phyloP scores from a whole-genome alignment of 495 filamentous ascomycete genomes.

The Glarea lozoyensis region DNA sequence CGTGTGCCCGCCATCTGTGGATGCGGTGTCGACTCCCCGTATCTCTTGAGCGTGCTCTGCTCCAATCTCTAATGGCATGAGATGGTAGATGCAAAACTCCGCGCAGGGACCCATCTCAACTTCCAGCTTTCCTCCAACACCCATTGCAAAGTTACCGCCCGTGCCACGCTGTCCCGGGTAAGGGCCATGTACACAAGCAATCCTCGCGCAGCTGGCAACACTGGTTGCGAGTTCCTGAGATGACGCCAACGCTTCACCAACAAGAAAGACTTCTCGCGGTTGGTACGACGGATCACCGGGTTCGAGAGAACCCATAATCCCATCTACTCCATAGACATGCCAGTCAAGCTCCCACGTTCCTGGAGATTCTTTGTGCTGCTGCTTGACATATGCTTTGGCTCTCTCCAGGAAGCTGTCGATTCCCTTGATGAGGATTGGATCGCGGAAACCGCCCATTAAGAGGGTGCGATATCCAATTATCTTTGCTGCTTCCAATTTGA shows the following conservation, averaged over 20 bases:
- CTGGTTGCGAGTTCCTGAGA: slow-evolving; percentile 32
- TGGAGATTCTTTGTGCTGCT: slow-evolving; percentile 12
- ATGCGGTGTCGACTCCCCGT: background rate
- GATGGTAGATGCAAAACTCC: slow-evolving; percentile 39
- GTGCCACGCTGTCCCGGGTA: slow-evolving; percentile 37
- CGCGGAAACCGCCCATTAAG: slow-evolving; percentile 36
- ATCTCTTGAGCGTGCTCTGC: slow-evolving; percentile 16
- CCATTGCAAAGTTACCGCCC: slow-evolving; percentile 35
- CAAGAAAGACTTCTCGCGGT: slow-evolving; percentile 27
- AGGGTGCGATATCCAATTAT: slow-evolving; percentile 32
- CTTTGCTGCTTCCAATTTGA: slow-evolving; percentile 38
- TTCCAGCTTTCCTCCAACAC: slow-evolving; percentile 28
- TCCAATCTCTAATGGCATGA: slow-evolving; percentile 29
- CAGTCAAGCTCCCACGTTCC: slow-evolving; percentile 28
- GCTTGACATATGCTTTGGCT: slow-evolving; percentile 21
- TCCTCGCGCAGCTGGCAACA: slow-evolving; percentile 28
- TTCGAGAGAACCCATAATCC: slow-evolving; percentile 15
- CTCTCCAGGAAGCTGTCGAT: slow-evolving; percentile 25
- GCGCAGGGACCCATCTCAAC: slow-evolving; percentile 28
- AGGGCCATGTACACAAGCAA: slow-evolving; percentile 30
- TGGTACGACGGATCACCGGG: background rate
- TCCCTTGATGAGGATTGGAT: slow-evolving; percentile 37
- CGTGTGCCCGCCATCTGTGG: slow-evolving; percentile 1
- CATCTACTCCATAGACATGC: slow-evolving; percentile 32
- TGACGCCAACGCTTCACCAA: slow-evolving; percentile 32